These are phyloP conservation scores for Leccinum fibrillosum DNA, from an alignment of 768 basidiomycete genomes.

Conservation along the genomic window DNA sequence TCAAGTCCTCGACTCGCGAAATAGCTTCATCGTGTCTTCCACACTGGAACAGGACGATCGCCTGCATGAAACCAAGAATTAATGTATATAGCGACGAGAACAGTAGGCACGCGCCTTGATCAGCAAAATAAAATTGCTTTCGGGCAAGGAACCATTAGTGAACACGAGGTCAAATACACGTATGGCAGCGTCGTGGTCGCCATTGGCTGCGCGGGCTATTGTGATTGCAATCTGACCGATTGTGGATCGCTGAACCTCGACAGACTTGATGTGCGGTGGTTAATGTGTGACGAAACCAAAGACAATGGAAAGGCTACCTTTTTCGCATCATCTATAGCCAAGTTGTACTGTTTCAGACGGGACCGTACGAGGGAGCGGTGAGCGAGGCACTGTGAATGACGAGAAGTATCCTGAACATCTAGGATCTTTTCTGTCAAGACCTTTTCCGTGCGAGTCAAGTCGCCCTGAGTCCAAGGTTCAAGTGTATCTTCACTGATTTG, in stretches of 20 bases:
- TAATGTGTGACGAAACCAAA: not conserved
- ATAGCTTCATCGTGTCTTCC: not conserved
- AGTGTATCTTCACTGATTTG: not conserved
- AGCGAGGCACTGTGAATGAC: not conserved
- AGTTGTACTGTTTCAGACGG: no score
- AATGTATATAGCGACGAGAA: rapidly evolving
- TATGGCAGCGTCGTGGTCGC: constrained; percentile 1
- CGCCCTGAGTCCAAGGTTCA: not conserved
- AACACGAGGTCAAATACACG: constrained; percentile 10
- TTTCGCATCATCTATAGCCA: not conserved
- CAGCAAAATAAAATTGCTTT: constrained; percentile 7
- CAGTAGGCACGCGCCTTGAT: constrained; percentile 3
- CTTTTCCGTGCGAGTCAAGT: not conserved
- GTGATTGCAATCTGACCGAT: constrained; percentile 10
- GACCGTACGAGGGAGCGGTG: no score
- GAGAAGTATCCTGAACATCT: not conserved
- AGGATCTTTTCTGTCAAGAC: not conserved
- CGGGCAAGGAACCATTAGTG: not conserved
- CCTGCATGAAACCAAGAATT: not conserved
- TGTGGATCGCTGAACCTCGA: constrained; percentile 1
- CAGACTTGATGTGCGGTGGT: not conserved
- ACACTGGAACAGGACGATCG: constrained; percentile 4
- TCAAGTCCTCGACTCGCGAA: constrained; percentile 2
- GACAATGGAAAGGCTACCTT: not conserved
- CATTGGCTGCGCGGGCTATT: not conserved